These are phyloP conservation scores for Solanum hybrid DNA, from an alignment of 305 asterid genomes.

Conservation along the genomic window DNA sequence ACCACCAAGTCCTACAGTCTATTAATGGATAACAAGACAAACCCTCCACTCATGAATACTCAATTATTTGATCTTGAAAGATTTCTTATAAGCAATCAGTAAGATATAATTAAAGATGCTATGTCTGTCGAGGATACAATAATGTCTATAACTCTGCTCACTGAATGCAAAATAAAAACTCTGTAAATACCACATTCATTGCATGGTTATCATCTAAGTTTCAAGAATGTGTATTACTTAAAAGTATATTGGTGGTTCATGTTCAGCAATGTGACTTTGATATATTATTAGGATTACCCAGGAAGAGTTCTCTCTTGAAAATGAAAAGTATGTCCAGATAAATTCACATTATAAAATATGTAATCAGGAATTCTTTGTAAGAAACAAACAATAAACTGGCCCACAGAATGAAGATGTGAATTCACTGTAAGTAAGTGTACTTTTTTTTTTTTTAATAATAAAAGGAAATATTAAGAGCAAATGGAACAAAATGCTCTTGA, in stretches of 20 bases:
- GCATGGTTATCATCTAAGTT: not conserved
- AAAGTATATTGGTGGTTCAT: not conserved
- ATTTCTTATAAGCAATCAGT: not conserved
- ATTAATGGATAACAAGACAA: not conserved
- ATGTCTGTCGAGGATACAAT: not conserved
- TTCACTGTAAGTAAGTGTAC: not conserved
- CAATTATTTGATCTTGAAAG: not conserved
- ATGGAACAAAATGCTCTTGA: not conserved
- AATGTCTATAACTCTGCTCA: not conserved
- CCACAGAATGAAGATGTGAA: not conserved
- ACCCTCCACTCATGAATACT: not conserved
- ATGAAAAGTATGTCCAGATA: not conserved
- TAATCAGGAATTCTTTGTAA: not conserved
- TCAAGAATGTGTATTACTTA: not conserved
- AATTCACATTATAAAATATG: not conserved
- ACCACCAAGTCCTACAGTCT: not conserved
- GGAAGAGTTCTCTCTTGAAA: not conserved
- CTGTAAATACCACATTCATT: not conserved
- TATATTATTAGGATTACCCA: not conserved
- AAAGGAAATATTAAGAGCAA: not conserved
- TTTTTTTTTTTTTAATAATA: not conserved
- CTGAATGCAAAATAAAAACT: not conserved
- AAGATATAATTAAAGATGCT: not conserved
- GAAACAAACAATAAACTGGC: not conserved
- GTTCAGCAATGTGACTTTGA: not conserved